phyloP scores from a whole-genome alignment of 2,329 filamentous ascomycete species.

The Aspergillus pseudotamarii region DNA sequence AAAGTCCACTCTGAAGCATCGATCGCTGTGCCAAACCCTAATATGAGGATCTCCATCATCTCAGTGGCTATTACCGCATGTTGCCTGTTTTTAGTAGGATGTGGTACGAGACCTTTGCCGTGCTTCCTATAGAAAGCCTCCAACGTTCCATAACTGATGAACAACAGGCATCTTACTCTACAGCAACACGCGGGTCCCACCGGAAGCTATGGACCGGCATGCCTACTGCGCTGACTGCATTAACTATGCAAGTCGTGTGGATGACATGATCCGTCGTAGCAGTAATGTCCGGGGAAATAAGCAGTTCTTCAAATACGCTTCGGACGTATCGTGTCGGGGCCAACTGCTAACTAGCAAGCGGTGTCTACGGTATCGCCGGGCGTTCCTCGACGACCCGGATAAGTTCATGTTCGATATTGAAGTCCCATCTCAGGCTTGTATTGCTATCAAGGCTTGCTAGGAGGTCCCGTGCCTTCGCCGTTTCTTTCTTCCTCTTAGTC shows the following conservation, averaged over 20 bases:
- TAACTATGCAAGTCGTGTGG: constrained; percentile 16
- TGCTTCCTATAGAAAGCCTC: neutral
- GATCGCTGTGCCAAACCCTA: neutral
- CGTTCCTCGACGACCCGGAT: constrained; percentile 13
- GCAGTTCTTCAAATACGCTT: constrained; percentile 19
- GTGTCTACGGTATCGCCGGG: constrained; percentile 18
- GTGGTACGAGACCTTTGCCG: neutral
- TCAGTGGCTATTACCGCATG: neutral
- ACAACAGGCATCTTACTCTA: neutral
- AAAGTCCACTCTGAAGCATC: neutral
- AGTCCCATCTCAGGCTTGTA: constrained; percentile 18
- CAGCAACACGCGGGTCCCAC: neutral
- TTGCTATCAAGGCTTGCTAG: constrained; percentile 10
- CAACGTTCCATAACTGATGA: neutral
- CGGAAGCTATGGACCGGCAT: constrained; percentile 7
- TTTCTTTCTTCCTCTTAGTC: too few species aligned
- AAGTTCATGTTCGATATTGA: constrained; percentile 16
- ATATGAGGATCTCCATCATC: neutral
- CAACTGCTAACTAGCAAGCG: constrained; percentile 8
- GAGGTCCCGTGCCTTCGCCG: neutral
- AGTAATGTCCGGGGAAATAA: constrained; percentile 11
- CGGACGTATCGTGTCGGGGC: constrained; percentile 18
- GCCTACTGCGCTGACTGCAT: constrained; percentile 20
- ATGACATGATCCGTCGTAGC: constrained; percentile 12
- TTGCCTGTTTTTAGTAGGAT: neutral